Base-by-base conservation (phyloP, 2,329 filamentous ascomycete species). In the Nemania serpens region DNA sequence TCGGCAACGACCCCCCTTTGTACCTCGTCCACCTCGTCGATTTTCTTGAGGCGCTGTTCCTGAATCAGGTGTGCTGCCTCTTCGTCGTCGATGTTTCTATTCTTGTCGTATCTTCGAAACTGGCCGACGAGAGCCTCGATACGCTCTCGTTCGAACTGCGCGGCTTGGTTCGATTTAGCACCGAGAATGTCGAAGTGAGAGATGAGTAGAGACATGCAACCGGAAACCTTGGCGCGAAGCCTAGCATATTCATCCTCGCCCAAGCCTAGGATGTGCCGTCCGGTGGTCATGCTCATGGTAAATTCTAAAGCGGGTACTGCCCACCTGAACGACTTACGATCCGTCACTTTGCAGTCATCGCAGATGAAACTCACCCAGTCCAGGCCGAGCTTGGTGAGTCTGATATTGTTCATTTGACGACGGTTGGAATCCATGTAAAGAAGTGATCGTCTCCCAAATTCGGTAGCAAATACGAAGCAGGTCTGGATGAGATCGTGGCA, bases 111-210 rank as follows among this genome's bases (percentile, higher is more conserved):
- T 70, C 88, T 88, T 65, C 89, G 85, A 70, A 90, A 87, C 71
- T 93, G 90, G 29, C 89, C 88, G 55, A 90, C 85, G 61, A 93
- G 81, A 29, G 91, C 89, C 70, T 97, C 94, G 66, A 93, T 84
- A 45, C 91, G 86, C 73, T 96, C 91, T 74, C 92, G 93, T 77
- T 99, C 95, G 1, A 93, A 92, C 76, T 97, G 93, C 4, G 95
- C 95, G 11, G 95, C 95, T 64, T 97, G 83, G 43, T 89, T 97
- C 6, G 93, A 97, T 70, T 94, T 88, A 25, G 95, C 95, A 22
- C 95, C 95, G 90, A 99, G 97, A 76, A 99, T 98, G 75, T 99
- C 95, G 71, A 99, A 99, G 76, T 99, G 95, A 10, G 93, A 97
- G 68, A 99, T 98, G 50, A 99, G 82, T 22, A 99, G 84, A 18